Percentiles rank a stretch among this genome's conserved stretches.
These are phyloP conservation scores for sorghum (Sorghum bicolor) DNA, from an alignment of 176 grass and related monocot genomes.

Conservation along the genomic window Sorghum_bicolor_NCBIv3 NC_012872.2:67962001-67962500, in stretches of 20 bases:
- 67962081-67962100: neutral
- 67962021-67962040: neutral
- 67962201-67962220: neutral
- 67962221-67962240: neutral
- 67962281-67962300: neutral
- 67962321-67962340: neutral
- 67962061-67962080: too few relatives aligned
- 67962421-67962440: too few relatives aligned
- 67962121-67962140: neutral
- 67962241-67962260: neutral
- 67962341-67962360: neutral
- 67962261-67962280: neutral
- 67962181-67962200: neutral
- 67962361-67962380: neutral
- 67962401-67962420: too few relatives aligned
- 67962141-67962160: neutral
- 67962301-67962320: neutral
- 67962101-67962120: neutral
- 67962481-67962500: constrained; percentile 95
- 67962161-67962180: neutral
- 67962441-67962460: neutral
- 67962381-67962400: neutral
- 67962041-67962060: neutral
- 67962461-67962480: constrained; percentile 80
- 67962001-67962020: neutral